Conservation (phyloP, 176 grass and related monocot species). For the Ensete glaucum region DNA sequence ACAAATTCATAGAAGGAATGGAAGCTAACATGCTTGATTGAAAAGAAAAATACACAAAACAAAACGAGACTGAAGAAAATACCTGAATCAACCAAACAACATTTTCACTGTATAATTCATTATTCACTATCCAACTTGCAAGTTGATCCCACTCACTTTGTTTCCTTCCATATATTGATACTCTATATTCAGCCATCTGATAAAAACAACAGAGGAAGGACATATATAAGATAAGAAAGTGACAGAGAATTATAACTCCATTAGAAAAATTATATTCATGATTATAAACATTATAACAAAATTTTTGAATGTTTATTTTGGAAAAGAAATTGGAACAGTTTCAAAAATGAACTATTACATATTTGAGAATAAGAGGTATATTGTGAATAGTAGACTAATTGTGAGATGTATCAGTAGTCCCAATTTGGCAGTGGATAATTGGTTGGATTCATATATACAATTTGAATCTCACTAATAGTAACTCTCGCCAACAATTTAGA, state of each 20-base stretch:
- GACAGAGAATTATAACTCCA: background rate
- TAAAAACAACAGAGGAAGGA: conserved; percentile 1
- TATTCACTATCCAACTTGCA: conserved; percentile 98
- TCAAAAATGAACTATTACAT: background rate
- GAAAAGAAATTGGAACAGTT: background rate
- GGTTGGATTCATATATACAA: too few relatives aligned
- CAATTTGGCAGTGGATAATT: too few relatives aligned
- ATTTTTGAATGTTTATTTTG: background rate
- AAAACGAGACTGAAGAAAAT: background rate
- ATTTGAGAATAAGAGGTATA: background rate
- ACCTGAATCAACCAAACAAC: conserved; percentile 99
- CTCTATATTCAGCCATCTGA: conserved; percentile 89
- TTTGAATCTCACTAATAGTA: too few relatives aligned
- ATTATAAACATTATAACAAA: background rate
- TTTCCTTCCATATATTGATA: conserved; percentile 96
- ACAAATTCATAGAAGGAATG: background rate
- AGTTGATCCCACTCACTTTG: conserved; percentile 99
- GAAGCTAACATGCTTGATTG: background rate
- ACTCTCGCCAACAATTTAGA: too few relatives aligned
- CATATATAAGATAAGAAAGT: background rate
- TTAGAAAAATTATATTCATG: background rate
- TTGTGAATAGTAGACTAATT: background rate
- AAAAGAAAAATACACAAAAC: conserved; percentile 1
- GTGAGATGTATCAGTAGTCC: too few relatives aligned
- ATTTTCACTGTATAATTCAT: conserved; percentile 86